Evolutionary conservation across 768 basidiomycete species (phyloP).

Genomic region (Termitomyces sp.): DNA sequence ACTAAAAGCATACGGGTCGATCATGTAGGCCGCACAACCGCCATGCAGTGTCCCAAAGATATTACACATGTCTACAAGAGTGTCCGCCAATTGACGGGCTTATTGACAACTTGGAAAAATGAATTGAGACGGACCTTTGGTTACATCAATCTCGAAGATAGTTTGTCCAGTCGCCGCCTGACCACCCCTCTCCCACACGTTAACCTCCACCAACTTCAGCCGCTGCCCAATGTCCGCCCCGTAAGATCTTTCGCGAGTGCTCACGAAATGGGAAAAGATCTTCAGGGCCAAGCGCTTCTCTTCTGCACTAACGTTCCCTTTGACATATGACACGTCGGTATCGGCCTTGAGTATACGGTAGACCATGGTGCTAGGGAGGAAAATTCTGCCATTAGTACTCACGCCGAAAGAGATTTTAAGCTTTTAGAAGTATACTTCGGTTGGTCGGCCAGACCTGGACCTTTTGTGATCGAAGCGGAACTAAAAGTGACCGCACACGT

Average conservation of each 20-base stretch:
- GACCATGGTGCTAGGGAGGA: neutral
- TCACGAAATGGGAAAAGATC: conserved; percentile 31
- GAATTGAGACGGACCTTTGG: conserved; percentile 22
- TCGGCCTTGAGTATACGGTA: neutral
- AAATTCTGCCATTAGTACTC: neutral
- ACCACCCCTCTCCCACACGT: conserved; percentile 21
- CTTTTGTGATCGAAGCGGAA: conserved; percentile 8
- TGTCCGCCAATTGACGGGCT: too few species aligned
- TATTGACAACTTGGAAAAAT: neutral
- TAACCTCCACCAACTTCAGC: conserved; percentile 30
- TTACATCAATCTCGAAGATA: conserved; percentile 33
- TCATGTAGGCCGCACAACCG: conserved; percentile 48
- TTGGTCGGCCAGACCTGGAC: too few species aligned
- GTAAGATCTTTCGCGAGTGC: conserved; percentile 27
- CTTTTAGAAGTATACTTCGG: conserved; percentile 1
- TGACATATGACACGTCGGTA: conserved; percentile 24
- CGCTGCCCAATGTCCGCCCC: conserved; percentile 31
- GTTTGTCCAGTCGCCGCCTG: conserved; percentile 23
- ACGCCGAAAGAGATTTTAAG: neutral
- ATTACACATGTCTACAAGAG: conserved; percentile 49
- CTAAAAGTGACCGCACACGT: conserved; percentile 7
- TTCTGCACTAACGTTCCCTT: conserved; percentile 34
- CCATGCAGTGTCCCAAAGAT: conserved; percentile 44
- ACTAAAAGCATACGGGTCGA: conserved; percentile 39
- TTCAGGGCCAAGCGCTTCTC: conserved; percentile 27